Evolutionary conservation across 78 protist genomes (phyloP), one percentile per base, ranked within the genome.

Genomic region (Polysphondylium violaceum): DNA sequence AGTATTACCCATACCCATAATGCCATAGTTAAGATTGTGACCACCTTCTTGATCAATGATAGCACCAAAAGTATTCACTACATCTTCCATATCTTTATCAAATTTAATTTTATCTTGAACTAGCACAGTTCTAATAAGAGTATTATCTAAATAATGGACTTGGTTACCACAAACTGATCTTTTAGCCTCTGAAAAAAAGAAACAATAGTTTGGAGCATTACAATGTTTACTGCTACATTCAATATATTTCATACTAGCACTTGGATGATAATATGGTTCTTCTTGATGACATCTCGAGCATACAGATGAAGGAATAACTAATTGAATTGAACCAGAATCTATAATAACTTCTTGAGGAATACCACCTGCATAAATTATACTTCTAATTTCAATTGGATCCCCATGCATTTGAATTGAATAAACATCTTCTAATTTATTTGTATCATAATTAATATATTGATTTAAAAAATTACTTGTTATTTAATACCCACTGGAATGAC

Each of bases 1-100:
- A 35, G 91, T 71, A 40, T 83, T 83, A 43, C 91, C 91, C 79
- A 83, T 69, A 29, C 91, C 91, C 29, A 83, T 29, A 7, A 83
- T 83, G 43, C 91, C 91, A 69, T 69, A 74, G 29, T 56, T 41
- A 11, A 83, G 58, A 3, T 58, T 23, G 29, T 74, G 29, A 6
- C 85, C 85, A 50, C 76, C 76, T 4, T 14, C 17, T 40, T 67
- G 67, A 56, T 43, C 23, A 58, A 44, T 47, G 9, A 83, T 83
- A 19, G 91, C 44, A 35, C 91, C 91, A 83, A 83, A 83, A 7
- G 68, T 43, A 17, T 51, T 29, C 12, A 55, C 41, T 2, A 83
- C 63, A 31, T 83, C 58, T 6, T 50, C 77, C 19, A 55, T 69
- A 12, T 79, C 69, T 21, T 67, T 51, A 21, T 64, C 33, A 43